Percentiles rank a stretch among this genome's conserved stretches.
Evolutionary conservation across 306 rosid species (phyloP).

Genomic region (Rubus idaeus): DNA sequence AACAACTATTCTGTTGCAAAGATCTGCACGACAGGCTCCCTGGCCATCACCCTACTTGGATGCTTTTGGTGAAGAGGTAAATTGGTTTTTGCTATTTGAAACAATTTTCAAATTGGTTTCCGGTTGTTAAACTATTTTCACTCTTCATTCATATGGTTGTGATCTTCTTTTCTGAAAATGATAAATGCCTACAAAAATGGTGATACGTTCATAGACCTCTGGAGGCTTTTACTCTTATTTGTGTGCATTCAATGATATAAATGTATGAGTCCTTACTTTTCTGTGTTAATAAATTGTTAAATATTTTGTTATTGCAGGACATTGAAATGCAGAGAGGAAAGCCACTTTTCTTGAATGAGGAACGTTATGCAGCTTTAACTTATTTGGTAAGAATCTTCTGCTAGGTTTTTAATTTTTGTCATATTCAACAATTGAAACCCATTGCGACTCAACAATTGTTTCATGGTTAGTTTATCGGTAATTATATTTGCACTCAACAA

Average conservation of each 20-base stretch:
- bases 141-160: neutral
- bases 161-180: neutral
- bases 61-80: slow-evolving; percentile 96
- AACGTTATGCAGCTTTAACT: slow-evolving; percentile 86
- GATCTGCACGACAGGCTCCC: slow-evolving; percentile 94
- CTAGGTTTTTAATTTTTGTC: neutral
- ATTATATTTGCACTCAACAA: neutral
- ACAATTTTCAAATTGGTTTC: neutral
- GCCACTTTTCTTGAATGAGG: slow-evolving; percentile 83
- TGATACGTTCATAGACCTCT: neutral
- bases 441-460: neutral
- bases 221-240: neutral
- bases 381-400: slow-evolving; percentile 57
- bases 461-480: neutral
- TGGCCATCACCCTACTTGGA: slow-evolving; percentile 99
- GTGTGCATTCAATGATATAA: neutral
- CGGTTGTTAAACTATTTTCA: neutral
- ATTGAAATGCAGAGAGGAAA: slow-evolving; percentile 81
- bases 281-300: neutral
- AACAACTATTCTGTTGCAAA: slow-evolving; percentile 81
- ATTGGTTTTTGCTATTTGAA: neutral
- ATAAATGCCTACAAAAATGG: neutral
- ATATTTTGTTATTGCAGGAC: slow-evolving; percentile 52
- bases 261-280: neutral
- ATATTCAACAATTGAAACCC: neutral